Evolutionary conservation across 2,329 filamentous ascomycete species (phyloP), one percentile per base, ranked within the genome.

Genomic region (Fusarium decemcellulare): DNA sequence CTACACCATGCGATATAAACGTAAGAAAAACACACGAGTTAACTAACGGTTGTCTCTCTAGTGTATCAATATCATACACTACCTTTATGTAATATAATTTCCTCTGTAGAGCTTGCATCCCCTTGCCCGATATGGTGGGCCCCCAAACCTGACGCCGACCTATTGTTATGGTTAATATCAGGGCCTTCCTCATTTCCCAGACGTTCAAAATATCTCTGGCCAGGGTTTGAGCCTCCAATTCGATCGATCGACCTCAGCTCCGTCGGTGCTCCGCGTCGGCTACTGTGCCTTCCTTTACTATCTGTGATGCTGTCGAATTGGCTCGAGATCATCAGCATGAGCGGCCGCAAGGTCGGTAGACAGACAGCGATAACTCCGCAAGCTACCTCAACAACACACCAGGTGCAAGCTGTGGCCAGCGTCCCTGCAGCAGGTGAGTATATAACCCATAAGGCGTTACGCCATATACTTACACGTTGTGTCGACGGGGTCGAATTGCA

Each of bases 311-410:
- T 70, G 8, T 58, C 67, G 39, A 70, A 70, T 10, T 54, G 58
- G 2, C 42, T 43, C 18, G 67, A 70, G 4, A 70, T 8, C 34
- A 58, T 70, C 5, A 57, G 12, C 67, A 70, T 67, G 1, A 70
- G 39, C 1, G 67, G 67, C 16, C 67, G 42, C 0, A 70, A 16
- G 5, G 67, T 70, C 0, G 67, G 67, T 1, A 70, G 53, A 8
- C 67, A 70, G 7, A 63, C 63, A 6, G 57, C 66, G 29, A 70
- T 70, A 5, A 46, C 66, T 51, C 67, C 67, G 9, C 67, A 70
- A 14, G 63, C 58, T 4, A 40, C 67, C 43, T 70, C 67, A 10
- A 70, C 62, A 9, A 70, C 67, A 58, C 67, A 70, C 67, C 67
- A 70, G 5, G 67, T 43, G 34, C 63, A 60, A 6, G 67, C 54